Evolutionary conservation across 805 yeast genomes (phyloP).

Genomic region (Kodamaea kaohsiungensis): DNA sequence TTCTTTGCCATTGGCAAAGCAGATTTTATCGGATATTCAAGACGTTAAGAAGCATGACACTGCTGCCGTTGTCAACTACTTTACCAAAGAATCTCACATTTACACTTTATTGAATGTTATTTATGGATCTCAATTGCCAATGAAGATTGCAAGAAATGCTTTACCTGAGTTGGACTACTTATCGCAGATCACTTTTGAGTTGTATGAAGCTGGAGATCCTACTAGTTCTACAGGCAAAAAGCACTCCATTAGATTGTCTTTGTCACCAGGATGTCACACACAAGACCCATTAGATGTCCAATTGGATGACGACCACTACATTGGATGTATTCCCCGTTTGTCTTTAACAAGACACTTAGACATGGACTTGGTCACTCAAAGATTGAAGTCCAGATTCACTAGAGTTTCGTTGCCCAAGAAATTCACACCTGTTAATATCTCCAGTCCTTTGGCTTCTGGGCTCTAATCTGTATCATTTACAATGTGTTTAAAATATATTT

Average conservation of each 20-base stretch:
- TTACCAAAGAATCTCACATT: constrained; percentile 96
- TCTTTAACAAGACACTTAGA: constrained; percentile 91
- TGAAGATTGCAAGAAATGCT: constrained; percentile 92
- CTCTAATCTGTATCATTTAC: not conserved
- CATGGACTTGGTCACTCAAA: constrained; percentile 82
- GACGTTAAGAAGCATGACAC: constrained; percentile 74
- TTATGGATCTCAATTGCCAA: constrained; percentile 91
- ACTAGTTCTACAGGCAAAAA: constrained; percentile 63
- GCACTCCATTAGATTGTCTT: constrained; percentile 86
- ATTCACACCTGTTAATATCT: constrained; percentile 84
- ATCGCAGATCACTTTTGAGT: constrained; percentile 91
- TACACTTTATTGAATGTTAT: constrained; percentile 89
- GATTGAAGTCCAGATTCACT: constrained; percentile 74
- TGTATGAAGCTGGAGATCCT: constrained; percentile 79
- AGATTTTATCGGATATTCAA: constrained; percentile 77
- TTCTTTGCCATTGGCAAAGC: constrained; percentile 89
- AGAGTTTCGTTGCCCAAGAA: constrained; percentile 90
- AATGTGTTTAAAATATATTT: not conserved
- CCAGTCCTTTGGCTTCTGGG: constrained; percentile 55
- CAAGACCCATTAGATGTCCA: constrained; percentile 97
- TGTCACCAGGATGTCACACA: constrained; percentile 98
- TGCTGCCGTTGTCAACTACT: constrained; percentile 86
- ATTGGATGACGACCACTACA: constrained; percentile 92
- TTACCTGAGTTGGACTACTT: constrained; percentile 94
- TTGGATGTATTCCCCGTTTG: constrained; percentile 91